Base-by-base conservation (phyloP, 139 green algal genomes). In the Coccomyxa sp. region DNA sequence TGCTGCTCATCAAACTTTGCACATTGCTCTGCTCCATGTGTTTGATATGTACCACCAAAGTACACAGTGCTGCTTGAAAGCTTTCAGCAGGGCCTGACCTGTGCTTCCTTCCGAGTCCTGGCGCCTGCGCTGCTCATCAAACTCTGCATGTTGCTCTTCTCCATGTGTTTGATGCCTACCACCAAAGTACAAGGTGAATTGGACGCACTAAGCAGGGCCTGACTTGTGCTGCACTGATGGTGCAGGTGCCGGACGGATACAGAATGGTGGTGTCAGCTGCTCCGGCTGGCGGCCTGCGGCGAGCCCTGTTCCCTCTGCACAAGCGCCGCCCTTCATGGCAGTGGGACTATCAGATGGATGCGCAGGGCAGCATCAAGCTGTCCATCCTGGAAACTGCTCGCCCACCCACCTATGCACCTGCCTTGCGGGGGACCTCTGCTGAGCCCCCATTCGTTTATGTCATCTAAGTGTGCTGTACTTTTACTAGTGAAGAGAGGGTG, bases 211-310 rank as follows among this genome's bases (percentile, higher is more conserved):
- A 51, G 63, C 63, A 9, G 63, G 63, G 63, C 18, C 63, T 71
- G 18, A 71, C 18, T 71, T 71, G 63, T 21, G 38, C 38, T 51
- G 38, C 38, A 51, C 38, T 71, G 18, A 38, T 82, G 79, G 13
- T 79, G 86, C 77, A 86, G 58, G 93, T 98, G 63, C 94, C 94
- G 0, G 91, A 96, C 77, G 94, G 95, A 13, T 88, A 92, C 86
- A 85, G 90, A 21, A 93, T 98, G 91, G 80, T 89, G 18, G 88
- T 96, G 25, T 90, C 76, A 0, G 30, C 86, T 51, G 82, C 80
- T 30, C 77, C 79, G 21, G 79, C 38, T 27, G 78, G 83, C 25
- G 38, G 74, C n/a, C 31, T 83, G 23, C 31, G 59, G 13, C 18
- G 82, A 4, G 16, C 77, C 59, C 66, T 87, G 77, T 38, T 79